Evolutionary conservation across 2,329 filamentous ascomycete species (phyloP), one percentile per base, ranked within the genome.

Genomic region (Apiospora pterosperma): DNA sequence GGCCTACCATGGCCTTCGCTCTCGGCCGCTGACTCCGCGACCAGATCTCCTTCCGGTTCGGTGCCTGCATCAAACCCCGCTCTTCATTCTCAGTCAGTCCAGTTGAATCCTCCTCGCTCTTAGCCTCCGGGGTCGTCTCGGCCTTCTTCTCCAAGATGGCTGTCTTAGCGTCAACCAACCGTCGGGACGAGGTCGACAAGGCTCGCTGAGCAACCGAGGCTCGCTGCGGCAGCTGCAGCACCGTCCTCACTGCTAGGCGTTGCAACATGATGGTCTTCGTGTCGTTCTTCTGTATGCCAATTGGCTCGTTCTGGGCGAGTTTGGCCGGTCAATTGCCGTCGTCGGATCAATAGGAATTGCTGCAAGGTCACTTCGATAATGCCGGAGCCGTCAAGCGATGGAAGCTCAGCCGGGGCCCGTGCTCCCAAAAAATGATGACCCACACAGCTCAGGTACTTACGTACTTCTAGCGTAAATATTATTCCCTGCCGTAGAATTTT

Each of bases 1-100:
- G 96, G 48, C 96, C 96, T 48, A 89, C 88, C 95, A 99, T 99
- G 62, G 93, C 96, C 78, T 88, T 80, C 63, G 88, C 85, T 73
- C 95, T 86, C 42, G 93, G 88, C 78, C 88, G 88, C 85, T 99
- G 96, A 81, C 88, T 97, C 75, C 88, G 82, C 67, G 92, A 93
- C 96, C 96, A 99, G 66, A 92, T 85, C 6, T 80, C 87, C 66
- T 84, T 80, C 68, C 93, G 88, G 83, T 99, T 99, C 25, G 96
- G 96, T 36, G 95, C 92, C 83, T 99, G 96, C 77, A 84, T 79
- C 66, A 82, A 76, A 21, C 72, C 73, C 31, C 70, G 67, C 78
- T 90, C 88, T 23, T 78, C 86, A 59, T 76, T 75, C 67, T 75
- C 73, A n/a, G 69, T 63, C 19, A 74, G 64, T 19, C 76, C 75